Conservation (phyloP, 208 protist genomes). For the Spongospora subterranea region DNA sequence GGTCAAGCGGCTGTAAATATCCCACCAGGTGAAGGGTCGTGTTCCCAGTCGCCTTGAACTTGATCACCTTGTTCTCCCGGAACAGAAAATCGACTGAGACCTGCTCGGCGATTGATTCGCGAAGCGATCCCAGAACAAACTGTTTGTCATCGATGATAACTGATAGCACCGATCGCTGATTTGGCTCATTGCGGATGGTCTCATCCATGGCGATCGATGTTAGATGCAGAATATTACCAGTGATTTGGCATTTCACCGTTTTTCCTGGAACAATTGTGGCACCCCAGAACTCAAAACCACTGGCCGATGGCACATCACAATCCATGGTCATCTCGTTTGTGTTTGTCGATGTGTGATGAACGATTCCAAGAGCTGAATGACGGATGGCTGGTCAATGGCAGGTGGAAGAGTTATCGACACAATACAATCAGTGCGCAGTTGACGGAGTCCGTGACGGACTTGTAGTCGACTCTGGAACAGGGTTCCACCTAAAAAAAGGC, state of each 20-base stretch:
- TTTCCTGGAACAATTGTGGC: slow-evolving; percentile 11
- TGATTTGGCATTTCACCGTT: slow-evolving; percentile 38
- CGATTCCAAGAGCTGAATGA: neutral
- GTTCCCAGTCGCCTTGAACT: slow-evolving; percentile 33
- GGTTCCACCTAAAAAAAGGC: neutral
- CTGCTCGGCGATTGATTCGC: neutral
- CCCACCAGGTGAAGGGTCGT: neutral
- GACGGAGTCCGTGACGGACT: slow-evolving; percentile 40
- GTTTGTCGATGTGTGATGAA: neutral
- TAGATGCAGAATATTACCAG: slow-evolving; percentile 37
- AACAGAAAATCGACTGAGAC: slow-evolving; percentile 54
- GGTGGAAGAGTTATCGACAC: neutral
- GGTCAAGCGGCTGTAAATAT: slow-evolving; percentile 6
- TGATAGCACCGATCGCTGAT: slow-evolving; percentile 34
- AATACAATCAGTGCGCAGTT: neutral
- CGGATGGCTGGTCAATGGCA: neutral
- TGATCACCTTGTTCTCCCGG: slow-evolving; percentile 49
- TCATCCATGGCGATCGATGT: slow-evolving; percentile 37
- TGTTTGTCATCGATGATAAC: slow-evolving; percentile 43
- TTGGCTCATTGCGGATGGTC: neutral
- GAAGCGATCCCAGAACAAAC: slow-evolving; percentile 13
- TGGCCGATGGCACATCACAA: neutral
- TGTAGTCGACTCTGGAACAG: neutral
- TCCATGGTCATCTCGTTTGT: too few species aligned
- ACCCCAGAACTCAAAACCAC: slow-evolving; percentile 50